Evolutionary conservation across 208 protist species (phyloP).

Genomic region (Vickermania ingenoplastis): DNA sequence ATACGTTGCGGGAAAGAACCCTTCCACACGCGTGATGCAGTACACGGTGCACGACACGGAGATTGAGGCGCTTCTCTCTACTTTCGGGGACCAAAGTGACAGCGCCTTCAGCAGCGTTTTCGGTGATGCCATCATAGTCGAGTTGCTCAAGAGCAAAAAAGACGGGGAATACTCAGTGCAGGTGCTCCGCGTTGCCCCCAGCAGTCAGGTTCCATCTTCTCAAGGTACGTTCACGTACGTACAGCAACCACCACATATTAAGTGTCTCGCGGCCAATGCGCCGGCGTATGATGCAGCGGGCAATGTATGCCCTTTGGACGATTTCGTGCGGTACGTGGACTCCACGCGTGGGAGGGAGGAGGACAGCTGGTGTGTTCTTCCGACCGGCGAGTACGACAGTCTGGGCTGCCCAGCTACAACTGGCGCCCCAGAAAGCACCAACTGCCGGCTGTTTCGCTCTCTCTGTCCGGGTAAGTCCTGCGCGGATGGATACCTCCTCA

Average conservation of each 20-base stretch:
- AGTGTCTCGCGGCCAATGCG: slow-evolving; percentile 16
- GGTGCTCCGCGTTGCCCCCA: slow-evolving; percentile 41
- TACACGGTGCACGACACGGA: slow-evolving; percentile 73
- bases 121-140: slow-evolving; percentile 37
- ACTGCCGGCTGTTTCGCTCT: slow-evolving; percentile 33
- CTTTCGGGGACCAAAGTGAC: slow-evolving; percentile 24
- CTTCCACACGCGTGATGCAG: slow-evolving; percentile 38
- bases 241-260: slow-evolving; percentile 15
- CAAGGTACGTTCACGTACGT: slow-evolving; percentile 17
- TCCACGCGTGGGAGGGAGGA: slow-evolving; percentile 25
- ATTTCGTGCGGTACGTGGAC: slow-evolving; percentile 48
- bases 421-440: not conserved
- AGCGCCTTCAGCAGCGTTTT: slow-evolving; percentile 45
- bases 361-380: slow-evolving; percentile 47
- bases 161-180: slow-evolving; percentile 6
- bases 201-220: slow-evolving; percentile 30
- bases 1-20: slow-evolving; percentile 12
- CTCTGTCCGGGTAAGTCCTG: slow-evolving; percentile 34
- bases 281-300: slow-evolving; percentile 12
- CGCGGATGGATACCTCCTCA: slow-evolving; percentile 16
- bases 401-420: slow-evolving; percentile 25
- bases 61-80: slow-evolving; percentile 31
- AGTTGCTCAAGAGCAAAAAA: slow-evolving; percentile 40
- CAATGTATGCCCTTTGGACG: slow-evolving; percentile 37
- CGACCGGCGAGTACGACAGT: slow-evolving; percentile 15